Percentiles rank a stretch among this genome's conserved stretches.
phyloP scores from a whole-genome alignment of 495 filamentous ascomycete species.

The Talaromyces nanjingensis region DNA sequence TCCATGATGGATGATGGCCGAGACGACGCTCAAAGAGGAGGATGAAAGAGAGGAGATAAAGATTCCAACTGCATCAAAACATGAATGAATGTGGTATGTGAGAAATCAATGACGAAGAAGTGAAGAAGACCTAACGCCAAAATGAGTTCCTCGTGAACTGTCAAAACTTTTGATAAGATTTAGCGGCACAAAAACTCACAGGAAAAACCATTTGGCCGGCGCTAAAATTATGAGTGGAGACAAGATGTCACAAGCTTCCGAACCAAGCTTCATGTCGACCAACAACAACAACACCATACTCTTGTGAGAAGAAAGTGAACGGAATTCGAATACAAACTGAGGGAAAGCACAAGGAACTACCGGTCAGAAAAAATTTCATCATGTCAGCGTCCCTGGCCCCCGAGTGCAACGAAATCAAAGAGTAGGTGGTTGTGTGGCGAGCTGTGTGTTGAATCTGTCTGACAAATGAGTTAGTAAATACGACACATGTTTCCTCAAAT shows the following conservation, averaged over 20 bases:
- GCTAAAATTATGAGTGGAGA: not conserved
- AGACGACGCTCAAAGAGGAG: not conserved
- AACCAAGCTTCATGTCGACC: not conserved
- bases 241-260: not conserved
- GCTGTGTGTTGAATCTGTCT: not conserved
- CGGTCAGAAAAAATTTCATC: constrained; percentile 7
- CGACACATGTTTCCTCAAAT: constrained; percentile 89
- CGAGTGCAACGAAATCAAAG: constrained; percentile 84
- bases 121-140: not conserved
- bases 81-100: constrained; percentile 17
- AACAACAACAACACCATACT: not conserved
- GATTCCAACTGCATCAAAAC: constrained; percentile 4
- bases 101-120: constrained; percentile 11
- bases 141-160: not conserved
- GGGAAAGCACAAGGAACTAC: not conserved
- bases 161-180: constrained; percentile 1
- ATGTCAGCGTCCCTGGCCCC: constrained; percentile 57
- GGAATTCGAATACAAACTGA: not conserved
- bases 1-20: constrained; percentile 31
- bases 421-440: constrained; percentile 40
- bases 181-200: not conserved
- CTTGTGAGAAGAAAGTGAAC: not conserved
- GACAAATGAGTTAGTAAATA: constrained; percentile 53
- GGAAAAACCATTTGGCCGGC: not conserved
- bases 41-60: constrained; percentile 1